Evolutionary conservation across 1,284 basidiomycete species (phyloP), one percentile per base, ranked within the genome.

Genomic region (Phellopilus nigrolimitatus): DNA sequence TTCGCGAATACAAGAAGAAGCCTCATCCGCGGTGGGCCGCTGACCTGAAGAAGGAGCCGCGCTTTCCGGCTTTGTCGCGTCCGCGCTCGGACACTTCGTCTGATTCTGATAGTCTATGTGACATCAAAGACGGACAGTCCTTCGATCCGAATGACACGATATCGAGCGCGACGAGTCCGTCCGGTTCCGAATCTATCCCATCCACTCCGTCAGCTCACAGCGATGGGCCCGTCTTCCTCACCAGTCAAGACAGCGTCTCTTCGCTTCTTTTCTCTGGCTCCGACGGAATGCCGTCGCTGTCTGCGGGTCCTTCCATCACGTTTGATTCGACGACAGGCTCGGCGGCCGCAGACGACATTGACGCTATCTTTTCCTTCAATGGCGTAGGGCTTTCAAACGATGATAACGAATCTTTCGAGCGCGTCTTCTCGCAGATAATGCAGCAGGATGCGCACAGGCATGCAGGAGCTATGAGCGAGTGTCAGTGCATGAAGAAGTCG

Each of bases 1-100:
- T 72, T 22, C 64, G 71, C 21, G 71, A 71, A 48, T 59, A 57
- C 47, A 61, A 60, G 56, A 49, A 58, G 31, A 61, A 60, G 50
- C 60, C 60, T 37, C 51, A 57, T 27, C 57, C 57, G 21, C 49
- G 55, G 12, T 49, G 56, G 51, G 43, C 48, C 24, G 24, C n/a
- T 22, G 44, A 47, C 21, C 13, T 30, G 12, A 40, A 36, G 25
- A 53, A 48, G 30, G n/a, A 22, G 3, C 24, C 25, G 6, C 12
- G 19, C 10, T 51, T 40, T 19, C 22, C 31, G 17, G 7, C 24
- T 36, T 44, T 41, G n/a, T 51, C 49, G 10, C 30, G n/a, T 5
- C 49, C 33, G 9, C n/a, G 34, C 6, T 51, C 33, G 13, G 49
- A 51, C 7, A 33, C n/a, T 33, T 40, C 40, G 17, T 19, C 22